phyloP scores from a whole-genome alignment of 805 yeast genomes.

The Lipomyces spencermartinsiae region DNA sequence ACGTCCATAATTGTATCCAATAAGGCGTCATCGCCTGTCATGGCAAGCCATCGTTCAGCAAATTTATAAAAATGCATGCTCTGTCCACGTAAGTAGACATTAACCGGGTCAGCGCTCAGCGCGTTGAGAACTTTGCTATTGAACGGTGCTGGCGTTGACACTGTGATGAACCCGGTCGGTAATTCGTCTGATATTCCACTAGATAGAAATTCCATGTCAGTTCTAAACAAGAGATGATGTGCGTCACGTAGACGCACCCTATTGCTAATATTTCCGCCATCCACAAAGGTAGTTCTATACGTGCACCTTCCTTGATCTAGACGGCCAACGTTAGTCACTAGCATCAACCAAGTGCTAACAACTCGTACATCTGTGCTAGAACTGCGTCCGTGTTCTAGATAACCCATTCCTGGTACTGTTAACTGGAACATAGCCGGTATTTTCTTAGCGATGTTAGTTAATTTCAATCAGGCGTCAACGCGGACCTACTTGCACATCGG shows the following conservation, averaged over 20 bases:
- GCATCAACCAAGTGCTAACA: neutral
- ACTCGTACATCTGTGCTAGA: slow-evolving; percentile 27
- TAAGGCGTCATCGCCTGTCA: slow-evolving; percentile 71
- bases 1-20: slow-evolving; percentile 53
- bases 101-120: slow-evolving; percentile 70
- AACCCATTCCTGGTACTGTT: slow-evolving; percentile 86
- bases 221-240: slow-evolving; percentile 26
- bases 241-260: slow-evolving; percentile 45
- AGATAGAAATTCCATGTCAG: slow-evolving; percentile 13
- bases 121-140: slow-evolving; percentile 75
- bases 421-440: slow-evolving; percentile 81
- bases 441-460: slow-evolving; percentile 66
- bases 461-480: neutral
- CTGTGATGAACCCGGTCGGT: slow-evolving; percentile 57
- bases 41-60: slow-evolving; percentile 75
- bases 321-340: neutral
- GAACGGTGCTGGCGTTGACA: slow-evolving; percentile 75
- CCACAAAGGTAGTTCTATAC: slow-evolving; percentile 87
- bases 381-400: slow-evolving; percentile 55
- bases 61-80: slow-evolving; percentile 71
- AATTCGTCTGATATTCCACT: slow-evolving; percentile 48
- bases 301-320: slow-evolving; percentile 62
- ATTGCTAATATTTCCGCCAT: slow-evolving; percentile 78
- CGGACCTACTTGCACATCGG: slow-evolving; percentile 47
- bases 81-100: slow-evolving; percentile 70